Evolutionary conservation across 108 stramenopile species (phyloP).

Genomic region (Fistulifera pelliculosa): DNA sequence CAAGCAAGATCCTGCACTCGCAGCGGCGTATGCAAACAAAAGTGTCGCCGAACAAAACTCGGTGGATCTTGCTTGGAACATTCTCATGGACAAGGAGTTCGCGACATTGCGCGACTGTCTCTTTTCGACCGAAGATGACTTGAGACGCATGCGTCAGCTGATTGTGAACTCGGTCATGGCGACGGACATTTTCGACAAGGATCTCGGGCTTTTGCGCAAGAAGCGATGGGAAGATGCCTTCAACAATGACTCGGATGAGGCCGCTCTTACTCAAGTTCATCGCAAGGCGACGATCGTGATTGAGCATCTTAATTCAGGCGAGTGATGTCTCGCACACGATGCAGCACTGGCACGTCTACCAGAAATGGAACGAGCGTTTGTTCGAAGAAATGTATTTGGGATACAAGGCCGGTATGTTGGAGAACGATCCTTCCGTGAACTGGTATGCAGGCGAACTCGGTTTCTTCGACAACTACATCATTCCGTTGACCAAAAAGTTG

Average conservation of each 20-base stretch:
- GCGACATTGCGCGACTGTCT: conserved; percentile 26
- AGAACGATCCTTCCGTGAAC: conserved; percentile 24
- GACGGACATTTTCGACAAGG: conserved; percentile 50
- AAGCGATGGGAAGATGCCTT: conserved; percentile 22
- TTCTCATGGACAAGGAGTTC: conserved; percentile 34
- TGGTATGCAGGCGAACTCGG: conserved; percentile 38
- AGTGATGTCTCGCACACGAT: conserved; percentile 47
- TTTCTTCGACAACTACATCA: conserved; percentile 28
- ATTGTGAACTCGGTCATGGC: conserved; percentile 47
- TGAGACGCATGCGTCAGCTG: conserved; percentile 35
- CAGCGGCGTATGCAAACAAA: conserved; percentile 29
- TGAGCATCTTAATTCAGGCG: conserved; percentile 44
- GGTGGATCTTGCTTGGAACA: conserved; percentile 36
- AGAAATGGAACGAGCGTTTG: conserved; percentile 32
- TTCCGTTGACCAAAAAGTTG: conserved; percentile 32
- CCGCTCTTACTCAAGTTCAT: conserved; percentile 1
- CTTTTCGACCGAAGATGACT: conserved; percentile 26
- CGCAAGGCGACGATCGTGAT: conserved; percentile 29
- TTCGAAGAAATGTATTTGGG: conserved; percentile 28
- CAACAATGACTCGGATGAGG: neutral
- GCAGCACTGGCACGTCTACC: conserved; percentile 34
- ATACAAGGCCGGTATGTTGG: conserved; percentile 6
- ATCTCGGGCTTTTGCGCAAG: conserved; percentile 18
- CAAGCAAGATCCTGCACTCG: conserved; percentile 41
- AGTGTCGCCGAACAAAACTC: conserved; percentile 53